Evolutionary conservation across 345 rosid species (phyloP).

Genomic region (Populus simonii): DNA sequence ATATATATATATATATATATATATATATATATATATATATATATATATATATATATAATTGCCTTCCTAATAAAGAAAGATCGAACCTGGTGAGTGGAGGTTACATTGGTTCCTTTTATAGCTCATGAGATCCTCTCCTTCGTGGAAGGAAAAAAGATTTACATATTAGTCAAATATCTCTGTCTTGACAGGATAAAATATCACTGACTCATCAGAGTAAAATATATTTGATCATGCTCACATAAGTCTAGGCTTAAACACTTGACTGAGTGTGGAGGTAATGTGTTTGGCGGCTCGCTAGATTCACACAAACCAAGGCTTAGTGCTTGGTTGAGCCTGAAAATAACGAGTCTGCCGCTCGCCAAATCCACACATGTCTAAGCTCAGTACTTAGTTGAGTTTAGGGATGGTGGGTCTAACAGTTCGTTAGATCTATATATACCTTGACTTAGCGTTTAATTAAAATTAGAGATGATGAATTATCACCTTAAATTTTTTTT

Average conservation of each 20-base stretch:
- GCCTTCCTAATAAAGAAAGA: too few relatives aligned
- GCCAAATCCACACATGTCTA: rapidly evolving
- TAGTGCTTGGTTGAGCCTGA: rapidly evolving
- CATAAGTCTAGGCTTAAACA: too few relatives aligned
- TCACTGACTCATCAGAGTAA: rapidly evolving
- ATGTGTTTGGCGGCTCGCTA: rapidly evolving
- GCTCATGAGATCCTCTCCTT: too few relatives aligned
- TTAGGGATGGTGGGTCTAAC: rapidly evolving
- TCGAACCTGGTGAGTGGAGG: rapidly evolving
- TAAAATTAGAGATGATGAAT: rapidly evolving
- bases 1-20: too few relatives aligned
- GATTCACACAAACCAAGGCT: rapidly evolving
- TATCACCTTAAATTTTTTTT: too few relatives aligned
- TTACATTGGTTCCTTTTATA: too few relatives aligned
- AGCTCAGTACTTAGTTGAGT: too few relatives aligned
- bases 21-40: too few relatives aligned
- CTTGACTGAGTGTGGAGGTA: rapidly evolving
- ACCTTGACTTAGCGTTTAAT: rapidly evolving
- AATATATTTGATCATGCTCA: rapidly evolving
- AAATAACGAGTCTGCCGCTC: rapidly evolving
- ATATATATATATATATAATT: too few relatives aligned
- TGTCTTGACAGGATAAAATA: too few relatives aligned
- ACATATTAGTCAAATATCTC: too few relatives aligned
- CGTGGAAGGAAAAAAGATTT: rapidly evolving
- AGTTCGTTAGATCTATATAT: too few relatives aligned